A percentile compares a stretch with the other conserved stretches of the same genome.
phyloP scores from a whole-genome alignment of 1,284 basidiomycete genomes.

The Marasmius tenuissimus region DNA sequence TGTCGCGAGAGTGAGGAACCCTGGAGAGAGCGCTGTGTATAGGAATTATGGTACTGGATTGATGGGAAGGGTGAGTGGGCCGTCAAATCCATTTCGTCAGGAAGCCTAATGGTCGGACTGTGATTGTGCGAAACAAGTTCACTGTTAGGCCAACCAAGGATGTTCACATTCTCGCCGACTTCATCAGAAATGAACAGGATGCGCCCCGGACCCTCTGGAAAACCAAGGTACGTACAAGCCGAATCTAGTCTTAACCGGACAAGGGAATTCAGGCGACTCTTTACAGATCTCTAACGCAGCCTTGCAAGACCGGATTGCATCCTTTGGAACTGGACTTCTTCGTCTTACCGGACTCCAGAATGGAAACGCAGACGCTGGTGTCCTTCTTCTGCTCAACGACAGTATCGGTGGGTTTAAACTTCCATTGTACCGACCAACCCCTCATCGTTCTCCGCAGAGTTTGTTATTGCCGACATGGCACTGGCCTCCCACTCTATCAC shows the following conservation, averaged over 20 bases:
- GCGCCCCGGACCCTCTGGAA: slow-evolving; percentile 73
- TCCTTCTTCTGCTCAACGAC: slow-evolving; percentile 73
- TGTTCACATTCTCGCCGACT: slow-evolving; percentile 61
- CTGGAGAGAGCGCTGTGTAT: slow-evolving; percentile 75
- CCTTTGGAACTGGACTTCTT: slow-evolving; percentile 68
- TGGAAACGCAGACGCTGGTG: slow-evolving; percentile 58
- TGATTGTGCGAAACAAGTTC: slow-evolving; percentile 47
- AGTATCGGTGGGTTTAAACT: slow-evolving; percentile 52
- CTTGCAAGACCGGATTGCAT: slow-evolving; percentile 63
- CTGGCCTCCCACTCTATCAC: slow-evolving; percentile 69
- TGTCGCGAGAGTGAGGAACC: slow-evolving; percentile 72
- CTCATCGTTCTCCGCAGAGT: slow-evolving; percentile 49
- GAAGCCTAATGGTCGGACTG: background rate
- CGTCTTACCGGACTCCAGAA: slow-evolving; percentile 51
- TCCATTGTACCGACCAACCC: background rate
- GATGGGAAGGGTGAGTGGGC: slow-evolving; percentile 63
- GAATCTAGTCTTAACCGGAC: background rate
- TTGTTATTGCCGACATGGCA: slow-evolving; percentile 73
- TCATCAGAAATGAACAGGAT: slow-evolving; percentile 66
- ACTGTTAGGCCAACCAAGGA: slow-evolving; percentile 70
- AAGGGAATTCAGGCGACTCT: background rate
- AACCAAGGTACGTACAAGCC: slow-evolving; percentile 53
- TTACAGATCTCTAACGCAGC: slow-evolving; percentile 66
- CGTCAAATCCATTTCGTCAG: too few relatives aligned
- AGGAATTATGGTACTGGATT: slow-evolving; percentile 81